Base-by-base conservation (phyloP, 2,329 filamentous ascomycete species). In the Nemania abortiva region DNA sequence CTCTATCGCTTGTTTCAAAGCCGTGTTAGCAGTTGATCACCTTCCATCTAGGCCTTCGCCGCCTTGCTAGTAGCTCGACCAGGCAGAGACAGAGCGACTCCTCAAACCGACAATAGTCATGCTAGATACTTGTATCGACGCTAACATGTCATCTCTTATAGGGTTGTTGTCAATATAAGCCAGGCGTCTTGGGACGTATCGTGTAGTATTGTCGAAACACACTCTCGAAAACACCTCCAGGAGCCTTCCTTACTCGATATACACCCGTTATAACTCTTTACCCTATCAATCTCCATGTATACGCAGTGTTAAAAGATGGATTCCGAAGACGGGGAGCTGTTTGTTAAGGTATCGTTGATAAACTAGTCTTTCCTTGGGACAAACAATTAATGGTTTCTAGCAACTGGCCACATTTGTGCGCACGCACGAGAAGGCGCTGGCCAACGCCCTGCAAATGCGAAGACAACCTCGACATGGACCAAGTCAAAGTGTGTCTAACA, bases 381-480 rank as follows among this genome's bases (percentile, higher is more conserved):
- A 53, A 10, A 18, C 34, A 49, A 24, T 68, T 75, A 68, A 75
- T 71, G 81, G 70, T 34, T 62, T 47, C 68, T 80, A 98, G 95
- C 96, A 97, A 87, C 88, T 99, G 80, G 95, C 95, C 79, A 91
- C 91, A 83, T 98, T 97, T 83, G 94, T 99, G 82, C 94, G 95
- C 72, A 97, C 94, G 65, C 94, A 99, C 85, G 96, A 99, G 83
- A 97, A 97, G 84, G 95, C 95, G 45, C 89, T 99, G 72, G 96
- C 96, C 79, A 98, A 98, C 84, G 95, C 95, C 76, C 86, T 98
- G 71, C 95, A 98, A 81, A 87, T 97, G 75, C 91, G 91, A 80
- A 90, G 93, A 76, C 91, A 93, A 77, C 87, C 88, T 71, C 91
- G 91, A 76, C 90, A 95, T 89, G 88, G 87, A 74, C 82, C 89